Percentiles rank a stretch among this genome's conserved stretches.
Evolutionary conservation across 179 eudicot species (phyloP).

Genomic region (Beta corolliflora): DNA sequence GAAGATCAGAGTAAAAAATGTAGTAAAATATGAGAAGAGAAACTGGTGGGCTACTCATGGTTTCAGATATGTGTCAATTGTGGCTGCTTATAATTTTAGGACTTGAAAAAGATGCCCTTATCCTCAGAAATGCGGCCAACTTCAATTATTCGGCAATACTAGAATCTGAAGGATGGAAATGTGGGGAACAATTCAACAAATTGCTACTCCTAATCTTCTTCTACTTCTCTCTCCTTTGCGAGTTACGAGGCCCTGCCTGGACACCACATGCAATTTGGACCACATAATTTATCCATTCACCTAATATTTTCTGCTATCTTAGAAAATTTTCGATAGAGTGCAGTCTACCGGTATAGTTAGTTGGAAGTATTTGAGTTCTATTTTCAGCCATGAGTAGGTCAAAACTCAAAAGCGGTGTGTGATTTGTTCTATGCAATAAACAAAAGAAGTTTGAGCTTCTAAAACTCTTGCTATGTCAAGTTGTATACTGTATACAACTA

Average conservation of each 20-base stretch:
- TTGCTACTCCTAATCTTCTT: background rate
- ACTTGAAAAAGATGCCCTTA: background rate
- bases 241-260: constrained; percentile 20
- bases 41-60: background rate
- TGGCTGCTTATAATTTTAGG: background rate
- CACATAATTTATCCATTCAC: constrained; percentile 4
- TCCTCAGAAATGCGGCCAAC: background rate
- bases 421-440: too few species aligned
- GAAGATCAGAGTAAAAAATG: background rate
- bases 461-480: too few species aligned
- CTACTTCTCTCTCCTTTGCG: background rate
- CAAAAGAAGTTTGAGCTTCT: too few species aligned
- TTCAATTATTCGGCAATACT: background rate
- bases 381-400: too few species aligned
- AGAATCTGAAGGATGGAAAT: background rate
- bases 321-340: too few species aligned
- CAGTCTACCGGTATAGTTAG: too few species aligned
- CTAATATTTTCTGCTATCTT: background rate
- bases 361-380: too few species aligned
- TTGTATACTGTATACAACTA: too few species aligned
- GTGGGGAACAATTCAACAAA: background rate
- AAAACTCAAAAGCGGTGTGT: too few species aligned
- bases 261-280: constrained; percentile 19
- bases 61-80: constrained; percentile 7
- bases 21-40: background rate